Conservation (phyloP, 1,284 basidiomycete species). For the Flammula alnicola region DNA sequence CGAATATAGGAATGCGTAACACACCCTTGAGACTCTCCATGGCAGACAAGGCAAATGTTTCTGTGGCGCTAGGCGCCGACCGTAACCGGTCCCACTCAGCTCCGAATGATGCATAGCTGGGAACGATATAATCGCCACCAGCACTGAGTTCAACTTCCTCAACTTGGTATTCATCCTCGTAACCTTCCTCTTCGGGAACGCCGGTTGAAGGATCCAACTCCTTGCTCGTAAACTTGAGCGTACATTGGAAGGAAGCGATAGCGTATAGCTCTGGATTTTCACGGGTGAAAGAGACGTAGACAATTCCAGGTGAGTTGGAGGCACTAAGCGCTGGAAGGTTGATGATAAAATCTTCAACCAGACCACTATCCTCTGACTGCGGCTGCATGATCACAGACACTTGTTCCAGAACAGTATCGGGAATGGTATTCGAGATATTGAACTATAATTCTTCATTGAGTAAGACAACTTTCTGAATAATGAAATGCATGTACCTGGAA, state of each 20-base stretch:
- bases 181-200: constrained; percentile 97
- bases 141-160: constrained; percentile 95
- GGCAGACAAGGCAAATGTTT: constrained; percentile 93
- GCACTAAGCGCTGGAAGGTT: constrained; percentile 75
- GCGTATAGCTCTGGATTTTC: constrained; percentile 79
- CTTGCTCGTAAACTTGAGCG: constrained; percentile 97
- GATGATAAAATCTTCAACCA: constrained; percentile 96
- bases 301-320: constrained; percentile 75
- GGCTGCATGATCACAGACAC: constrained; percentile 94
- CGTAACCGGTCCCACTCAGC: constrained; percentile 95
- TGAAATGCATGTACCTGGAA: constrained; percentile 74
- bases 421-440: constrained; percentile 98
- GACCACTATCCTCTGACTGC: constrained; percentile 74
- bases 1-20: constrained; percentile 28
- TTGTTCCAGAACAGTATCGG: constrained; percentile 96
- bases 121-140: constrained; percentile 92
- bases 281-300: constrained; percentile 96
- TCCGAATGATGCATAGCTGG: constrained; percentile 89
- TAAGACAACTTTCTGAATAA: not conserved
- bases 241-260: constrained; percentile 87
- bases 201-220: constrained; percentile 97
- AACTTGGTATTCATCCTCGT: constrained; percentile 97
- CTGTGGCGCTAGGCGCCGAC: constrained; percentile 76
- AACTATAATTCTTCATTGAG: constrained; percentile 57
- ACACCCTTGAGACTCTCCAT: constrained; percentile 93